Conservation (phyloP, 2,329 filamentous ascomycete genomes). For the Keithomyces neogunnii region DNA sequence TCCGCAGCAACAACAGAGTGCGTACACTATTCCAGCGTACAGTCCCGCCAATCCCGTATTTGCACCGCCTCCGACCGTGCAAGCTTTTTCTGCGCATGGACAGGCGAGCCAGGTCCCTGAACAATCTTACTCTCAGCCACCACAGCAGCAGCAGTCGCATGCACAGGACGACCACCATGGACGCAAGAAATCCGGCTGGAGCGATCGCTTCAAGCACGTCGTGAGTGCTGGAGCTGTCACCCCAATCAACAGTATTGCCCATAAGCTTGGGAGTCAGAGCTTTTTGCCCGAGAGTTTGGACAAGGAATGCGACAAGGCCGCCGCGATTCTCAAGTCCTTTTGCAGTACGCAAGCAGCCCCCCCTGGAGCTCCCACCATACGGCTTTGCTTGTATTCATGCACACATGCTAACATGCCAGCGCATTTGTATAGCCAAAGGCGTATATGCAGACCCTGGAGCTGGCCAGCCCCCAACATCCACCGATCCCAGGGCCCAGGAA, state of each 20-base stretch:
- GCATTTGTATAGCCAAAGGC: constrained; percentile 34
- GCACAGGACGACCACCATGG: neutral
- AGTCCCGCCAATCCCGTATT: constrained; percentile 22
- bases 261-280: constrained; percentile 74
- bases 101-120: neutral
- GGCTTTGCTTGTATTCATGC: neutral
- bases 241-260: constrained; percentile 73
- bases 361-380: neutral
- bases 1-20: constrained; percentile 9
- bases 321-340: constrained; percentile 74
- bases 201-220: constrained; percentile 19
- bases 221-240: constrained; percentile 44
- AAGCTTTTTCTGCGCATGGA: neutral
- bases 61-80: constrained; percentile 16
- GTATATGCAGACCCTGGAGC: constrained; percentile 35
- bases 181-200: constrained; percentile 15
- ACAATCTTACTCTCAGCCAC: neutral
- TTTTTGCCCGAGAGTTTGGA: constrained; percentile 83
- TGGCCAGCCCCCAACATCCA: constrained; percentile 20
- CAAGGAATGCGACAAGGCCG: constrained; percentile 86
- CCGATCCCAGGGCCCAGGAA: constrained; percentile 20
- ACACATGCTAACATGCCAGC: neutral
- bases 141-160: constrained; percentile 6
- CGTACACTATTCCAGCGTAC: constrained; percentile 21
- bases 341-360: constrained; percentile 52